Evolutionary conservation across 108 stramenopile genomes (phyloP).

Genomic region (Schizochytrium sp.): DNA sequence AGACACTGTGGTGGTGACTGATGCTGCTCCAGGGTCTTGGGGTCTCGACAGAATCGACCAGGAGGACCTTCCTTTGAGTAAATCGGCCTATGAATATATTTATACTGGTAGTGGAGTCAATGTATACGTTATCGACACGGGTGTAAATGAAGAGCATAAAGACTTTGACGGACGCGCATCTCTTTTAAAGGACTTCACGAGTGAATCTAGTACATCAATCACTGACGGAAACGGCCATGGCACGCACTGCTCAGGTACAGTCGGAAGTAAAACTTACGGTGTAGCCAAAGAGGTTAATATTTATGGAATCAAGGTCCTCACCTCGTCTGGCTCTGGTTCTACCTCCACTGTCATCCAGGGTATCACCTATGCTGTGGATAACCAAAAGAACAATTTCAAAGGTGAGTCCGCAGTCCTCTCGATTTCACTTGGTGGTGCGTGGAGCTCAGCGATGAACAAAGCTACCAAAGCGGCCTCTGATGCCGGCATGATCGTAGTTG

Average conservation of each 20-base stretch:
- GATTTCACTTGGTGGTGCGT: slow-evolving; percentile 58
- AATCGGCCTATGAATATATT: background rate
- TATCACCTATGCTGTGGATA: background rate
- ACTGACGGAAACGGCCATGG: slow-evolving; percentile 49
- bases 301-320: slow-evolving; percentile 5
- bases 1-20: background rate
- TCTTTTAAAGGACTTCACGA: too few species aligned
- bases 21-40: slow-evolving; percentile 7
- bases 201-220: too few species aligned
- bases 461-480: background rate
- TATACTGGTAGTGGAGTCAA: slow-evolving; percentile 5
- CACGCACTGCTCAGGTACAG: slow-evolving; percentile 50
- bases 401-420: slow-evolving; percentile 26
- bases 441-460: background rate
- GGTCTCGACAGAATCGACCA: slow-evolving; percentile 60
- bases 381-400: background rate
- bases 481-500: background rate
- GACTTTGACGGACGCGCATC: background rate
- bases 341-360: background rate
- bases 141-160: slow-evolving; percentile 2
- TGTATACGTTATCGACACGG: slow-evolving; percentile 12
- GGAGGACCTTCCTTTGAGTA: slow-evolving; percentile 32
- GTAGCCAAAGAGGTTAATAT: slow-evolving; percentile 28
- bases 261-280: slow-evolving; percentile 15
- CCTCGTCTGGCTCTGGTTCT: background rate